Evolutionary conservation across 345 rosid species (phyloP), one percentile per base, ranked within the genome.

Genomic region (Litchi chinensis): DNA sequence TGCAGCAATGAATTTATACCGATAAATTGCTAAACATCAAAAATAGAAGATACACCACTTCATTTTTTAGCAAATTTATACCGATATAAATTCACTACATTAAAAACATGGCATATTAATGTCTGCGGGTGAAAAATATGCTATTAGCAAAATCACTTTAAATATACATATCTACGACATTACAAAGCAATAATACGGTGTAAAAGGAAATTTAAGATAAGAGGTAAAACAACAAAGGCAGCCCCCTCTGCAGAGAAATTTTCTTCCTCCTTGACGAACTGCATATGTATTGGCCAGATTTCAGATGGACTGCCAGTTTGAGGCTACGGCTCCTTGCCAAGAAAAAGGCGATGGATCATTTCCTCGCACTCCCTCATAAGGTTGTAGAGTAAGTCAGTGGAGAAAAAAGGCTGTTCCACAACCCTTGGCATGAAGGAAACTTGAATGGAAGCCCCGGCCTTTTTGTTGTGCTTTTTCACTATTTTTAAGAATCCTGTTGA

Each of bases 391-490:
- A 84, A 72, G 46, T 83, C 86, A 2, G 88, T 88, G 32, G 88
- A 84, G 82, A 86, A 81, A 77, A 84, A 79, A 40, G 91, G 86
- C 43, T 84, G 88, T 1, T 86, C 85, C 77, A 79, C 68, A 22
- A 67, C 88, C 74, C 77, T 84, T 62, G 85, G 80, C 81, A 76
- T 76, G 70, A 76, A 65, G 6, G 79, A 71, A 10, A 78, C 24
- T 50, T 79, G 68, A 15, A 83, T 80, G 1, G 70, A 59, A 32
- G 68, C 65, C 13, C 91, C 82, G 40, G 84, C 79, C 41, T 57
- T 13, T 68, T 84, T 88, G 79, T 83, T 84, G 71, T 88, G 89
- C 85, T 86, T 88, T 89, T 88, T 88, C 46, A 88, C 86, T 72
- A 86, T 84, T 83, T 88, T 86, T 19, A 81, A 21, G 28, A 84